These are phyloP conservation scores for Phytophthora kernoviae DNA, from an alignment of 352 stramenopile species.

Conservation along the genomic window DNA sequence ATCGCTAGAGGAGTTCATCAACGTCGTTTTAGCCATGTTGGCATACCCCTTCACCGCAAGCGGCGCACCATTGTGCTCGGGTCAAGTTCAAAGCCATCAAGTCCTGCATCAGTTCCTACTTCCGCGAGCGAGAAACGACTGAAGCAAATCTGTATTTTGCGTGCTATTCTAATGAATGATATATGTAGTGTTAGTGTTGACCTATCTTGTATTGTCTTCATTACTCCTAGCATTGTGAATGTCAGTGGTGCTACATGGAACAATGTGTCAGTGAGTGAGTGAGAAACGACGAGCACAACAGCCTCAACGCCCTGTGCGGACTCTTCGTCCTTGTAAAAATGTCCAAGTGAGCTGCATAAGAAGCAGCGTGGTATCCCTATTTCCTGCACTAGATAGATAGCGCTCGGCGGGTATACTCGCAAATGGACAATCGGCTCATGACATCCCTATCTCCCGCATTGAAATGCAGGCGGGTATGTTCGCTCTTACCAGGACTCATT, in stretches of 20 bases:
- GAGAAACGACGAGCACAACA: conserved; percentile 22
- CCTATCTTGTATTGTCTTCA: conserved; percentile 15
- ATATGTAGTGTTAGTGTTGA: not conserved
- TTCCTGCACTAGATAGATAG: conserved; percentile 16
- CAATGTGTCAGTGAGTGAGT: conserved; percentile 10
- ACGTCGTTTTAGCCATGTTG: conserved; percentile 27
- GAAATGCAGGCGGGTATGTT: conserved; percentile 28
- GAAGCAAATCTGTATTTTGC: not conserved
- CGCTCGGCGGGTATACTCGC: conserved; percentile 34
- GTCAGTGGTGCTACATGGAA: conserved; percentile 1
- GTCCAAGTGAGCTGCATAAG: conserved; percentile 27
- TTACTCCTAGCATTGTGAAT: conserved; percentile 17
- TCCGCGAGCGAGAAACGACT: conserved; percentile 5
- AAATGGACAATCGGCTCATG: conserved; percentile 20
- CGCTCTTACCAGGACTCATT: conserved; percentile 4
- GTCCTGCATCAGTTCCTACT: conserved; percentile 27
- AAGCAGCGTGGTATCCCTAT: conserved; percentile 38
- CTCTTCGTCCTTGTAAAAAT: conserved; percentile 18
- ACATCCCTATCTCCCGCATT: conserved; percentile 33
- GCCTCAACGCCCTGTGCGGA: conserved; percentile 28
- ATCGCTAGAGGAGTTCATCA: conserved; percentile 31
- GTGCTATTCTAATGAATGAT: not conserved
- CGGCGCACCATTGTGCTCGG: conserved; percentile 28
- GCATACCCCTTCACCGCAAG: conserved; percentile 16
- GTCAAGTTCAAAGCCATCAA: conserved; percentile 34